phyloP scores from a whole-genome alignment of 257 asterid species.

The Asclepias syriaca region DNA sequence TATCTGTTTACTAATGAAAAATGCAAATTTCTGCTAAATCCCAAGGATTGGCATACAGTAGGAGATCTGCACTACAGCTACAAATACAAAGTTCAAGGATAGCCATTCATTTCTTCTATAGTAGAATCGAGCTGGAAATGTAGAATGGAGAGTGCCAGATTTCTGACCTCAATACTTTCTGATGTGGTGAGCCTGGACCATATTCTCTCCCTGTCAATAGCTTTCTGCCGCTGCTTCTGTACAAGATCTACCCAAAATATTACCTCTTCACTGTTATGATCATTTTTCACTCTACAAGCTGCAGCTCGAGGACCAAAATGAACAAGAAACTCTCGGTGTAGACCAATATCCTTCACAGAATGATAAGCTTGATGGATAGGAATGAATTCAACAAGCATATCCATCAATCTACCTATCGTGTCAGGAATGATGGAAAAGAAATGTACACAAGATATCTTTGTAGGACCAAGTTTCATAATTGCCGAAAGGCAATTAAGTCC shows the following conservation, averaged over 20 bases:
- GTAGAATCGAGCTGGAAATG: neutral
- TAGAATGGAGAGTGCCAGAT: neutral
- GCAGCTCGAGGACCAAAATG: constrained; percentile 98
- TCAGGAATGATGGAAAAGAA: constrained; percentile 74
- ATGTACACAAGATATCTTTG: constrained; percentile 79
- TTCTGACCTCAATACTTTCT: constrained; percentile 92
- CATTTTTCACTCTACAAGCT: constrained; percentile 50
- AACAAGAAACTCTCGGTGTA: constrained; percentile 79
- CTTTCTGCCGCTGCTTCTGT: constrained; percentile 78
- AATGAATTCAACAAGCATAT: constrained; percentile 71
- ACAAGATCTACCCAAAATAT: constrained; percentile 83
- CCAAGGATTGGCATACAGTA: neutral
- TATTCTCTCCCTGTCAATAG: constrained; percentile 92
- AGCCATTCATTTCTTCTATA: neutral
- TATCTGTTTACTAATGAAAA: neutral
- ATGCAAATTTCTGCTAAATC: neutral
- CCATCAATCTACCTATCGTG: constrained; percentile 83
- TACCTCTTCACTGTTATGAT: constrained; percentile 68
- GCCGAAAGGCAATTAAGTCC: constrained; percentile 89
- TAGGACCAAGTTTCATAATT: constrained; percentile 82
- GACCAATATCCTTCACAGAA: constrained; percentile 68
- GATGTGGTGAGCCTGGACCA: constrained; percentile 95
- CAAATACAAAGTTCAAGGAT: neutral
- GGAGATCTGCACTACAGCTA: neutral
- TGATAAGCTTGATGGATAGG: constrained; percentile 68